A percentile compares a stretch with the other conserved stretches of the same genome.
Evolutionary conservation across 345 rosid species (phyloP).

Genomic region (Euclidium syriacum): DNA sequence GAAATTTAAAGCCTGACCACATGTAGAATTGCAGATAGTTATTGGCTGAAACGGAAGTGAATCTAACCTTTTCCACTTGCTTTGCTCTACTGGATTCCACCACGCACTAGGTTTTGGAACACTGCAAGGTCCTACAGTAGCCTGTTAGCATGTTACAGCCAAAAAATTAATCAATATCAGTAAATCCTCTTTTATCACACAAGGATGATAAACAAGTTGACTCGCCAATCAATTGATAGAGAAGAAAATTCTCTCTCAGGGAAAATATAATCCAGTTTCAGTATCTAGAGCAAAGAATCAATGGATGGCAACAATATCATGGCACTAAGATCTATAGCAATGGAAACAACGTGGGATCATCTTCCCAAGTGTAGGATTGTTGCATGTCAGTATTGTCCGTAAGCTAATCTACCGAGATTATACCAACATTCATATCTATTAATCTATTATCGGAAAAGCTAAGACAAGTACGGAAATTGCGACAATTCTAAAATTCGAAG

Average conservation of each 20-base stretch:
- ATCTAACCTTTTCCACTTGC: constrained; percentile 89
- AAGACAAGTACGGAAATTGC: background rate
- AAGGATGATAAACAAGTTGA: background rate
- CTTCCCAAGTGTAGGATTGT: background rate
- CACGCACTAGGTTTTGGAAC: constrained; percentile 77
- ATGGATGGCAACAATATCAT: background rate
- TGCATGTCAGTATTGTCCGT: background rate
- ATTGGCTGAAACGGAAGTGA: background rate
- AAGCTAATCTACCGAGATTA: no score
- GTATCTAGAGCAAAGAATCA: background rate
- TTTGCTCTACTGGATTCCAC: constrained; percentile 90
- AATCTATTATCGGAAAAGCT: background rate
- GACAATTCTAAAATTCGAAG: background rate
- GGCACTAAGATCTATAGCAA: background rate
- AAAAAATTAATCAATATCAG: background rate
- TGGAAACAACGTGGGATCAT: background rate
- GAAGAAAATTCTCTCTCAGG: background rate
- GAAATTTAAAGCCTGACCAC: background rate
- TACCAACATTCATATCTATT: background rate
- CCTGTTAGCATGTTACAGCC: constrained; percentile 44
- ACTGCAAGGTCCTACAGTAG: constrained; percentile 77
- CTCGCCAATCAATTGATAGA: background rate
- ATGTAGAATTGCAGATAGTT: background rate
- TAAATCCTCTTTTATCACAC: background rate
- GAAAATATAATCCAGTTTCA: background rate